phyloP scores from a whole-genome alignment of 2,329 filamentous ascomycete genomes.

The Esteya vermicola region DNA sequence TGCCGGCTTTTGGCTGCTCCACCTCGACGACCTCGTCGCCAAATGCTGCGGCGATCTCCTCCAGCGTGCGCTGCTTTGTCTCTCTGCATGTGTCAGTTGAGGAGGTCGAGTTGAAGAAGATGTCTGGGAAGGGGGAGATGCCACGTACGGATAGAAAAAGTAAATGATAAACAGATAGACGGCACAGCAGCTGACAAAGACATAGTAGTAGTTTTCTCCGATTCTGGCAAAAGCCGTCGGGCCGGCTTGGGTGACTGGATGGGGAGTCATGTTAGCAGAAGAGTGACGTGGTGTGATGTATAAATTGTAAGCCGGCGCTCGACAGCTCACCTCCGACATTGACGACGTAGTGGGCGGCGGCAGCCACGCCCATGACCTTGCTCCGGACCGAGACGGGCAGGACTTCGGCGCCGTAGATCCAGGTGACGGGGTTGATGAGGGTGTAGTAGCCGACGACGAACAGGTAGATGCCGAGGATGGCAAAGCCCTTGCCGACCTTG shows the following conservation, averaged over 20 bases:
- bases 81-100: no score
- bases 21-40: constrained; percentile 26
- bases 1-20: no score
- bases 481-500: constrained; percentile 41
- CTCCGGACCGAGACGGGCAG: constrained; percentile 37
- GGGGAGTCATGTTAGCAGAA: no score
- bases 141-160: constrained; percentile 34
- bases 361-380: constrained; percentile 39
- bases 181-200: constrained; percentile 36
- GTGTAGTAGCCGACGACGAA: constrained; percentile 40
- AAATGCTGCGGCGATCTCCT: constrained; percentile 33
- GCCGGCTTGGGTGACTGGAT: constrained; percentile 36
- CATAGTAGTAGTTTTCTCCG: constrained; percentile 45
- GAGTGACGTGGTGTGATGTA: no score
- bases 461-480: constrained; percentile 43
- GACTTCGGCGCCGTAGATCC: constrained; percentile 42
- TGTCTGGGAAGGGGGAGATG: not conserved
- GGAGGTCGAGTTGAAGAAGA: not conserved
- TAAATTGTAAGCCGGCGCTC: not conserved
- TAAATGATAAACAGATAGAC: constrained; percentile 38
- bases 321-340: constrained; percentile 30
- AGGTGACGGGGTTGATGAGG: constrained; percentile 11
- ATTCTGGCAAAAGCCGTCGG: constrained; percentile 42
- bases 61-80: constrained; percentile 30
- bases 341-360: constrained; percentile 37